Percentiles rank a stretch among this genome's conserved stretches.
Evolutionary conservation across 345 rosid genomes (phyloP).

Genomic region (Trapa bicornis): DNA sequence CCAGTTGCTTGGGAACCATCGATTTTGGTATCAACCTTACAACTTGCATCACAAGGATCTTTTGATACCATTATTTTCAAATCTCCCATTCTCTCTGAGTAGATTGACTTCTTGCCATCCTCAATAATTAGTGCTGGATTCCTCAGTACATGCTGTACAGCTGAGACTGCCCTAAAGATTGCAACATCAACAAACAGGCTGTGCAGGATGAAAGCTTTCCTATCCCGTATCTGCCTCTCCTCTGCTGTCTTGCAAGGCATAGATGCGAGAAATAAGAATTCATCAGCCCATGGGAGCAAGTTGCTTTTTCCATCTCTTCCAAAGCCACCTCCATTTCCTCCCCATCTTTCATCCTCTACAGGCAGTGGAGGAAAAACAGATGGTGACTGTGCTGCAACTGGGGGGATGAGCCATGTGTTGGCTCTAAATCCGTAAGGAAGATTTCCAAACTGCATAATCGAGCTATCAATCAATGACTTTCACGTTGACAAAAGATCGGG

Average conservation of each 20-base stretch:
- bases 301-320: slow-evolving; percentile 73
- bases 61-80: slow-evolving; percentile 44
- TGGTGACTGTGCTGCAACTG: slow-evolving; percentile 60
- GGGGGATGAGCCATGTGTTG: slow-evolving; percentile 93
- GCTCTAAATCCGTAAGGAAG: slow-evolving; percentile 97
- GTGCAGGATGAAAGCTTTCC: slow-evolving; percentile 93
- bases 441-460: slow-evolving; percentile 71
- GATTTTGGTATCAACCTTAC: slow-evolving; percentile 79
- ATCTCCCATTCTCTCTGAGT: slow-evolving; percentile 61
- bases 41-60: slow-evolving; percentile 66
- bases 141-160: slow-evolving; percentile 47
- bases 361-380: slow-evolving; percentile 67
- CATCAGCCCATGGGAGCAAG: slow-evolving; percentile 73
- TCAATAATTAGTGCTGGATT: slow-evolving; percentile 22
- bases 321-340: slow-evolving; percentile 89
- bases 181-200: slow-evolving; percentile 84
- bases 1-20: slow-evolving; percentile 71
- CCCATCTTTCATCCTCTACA: slow-evolving; percentile 82
- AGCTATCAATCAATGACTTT: slow-evolving; percentile 3
- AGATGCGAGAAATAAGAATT: slow-evolving; percentile 59
- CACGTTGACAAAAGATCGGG: background rate
- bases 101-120: slow-evolving; percentile 20
- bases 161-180: slow-evolving; percentile 69
- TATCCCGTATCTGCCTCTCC: slow-evolving; percentile 89
- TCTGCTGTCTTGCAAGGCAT: slow-evolving; percentile 89